Conservation (phyloP, 768 basidiomycete species). For the Tephrocybe sp. region DNA sequence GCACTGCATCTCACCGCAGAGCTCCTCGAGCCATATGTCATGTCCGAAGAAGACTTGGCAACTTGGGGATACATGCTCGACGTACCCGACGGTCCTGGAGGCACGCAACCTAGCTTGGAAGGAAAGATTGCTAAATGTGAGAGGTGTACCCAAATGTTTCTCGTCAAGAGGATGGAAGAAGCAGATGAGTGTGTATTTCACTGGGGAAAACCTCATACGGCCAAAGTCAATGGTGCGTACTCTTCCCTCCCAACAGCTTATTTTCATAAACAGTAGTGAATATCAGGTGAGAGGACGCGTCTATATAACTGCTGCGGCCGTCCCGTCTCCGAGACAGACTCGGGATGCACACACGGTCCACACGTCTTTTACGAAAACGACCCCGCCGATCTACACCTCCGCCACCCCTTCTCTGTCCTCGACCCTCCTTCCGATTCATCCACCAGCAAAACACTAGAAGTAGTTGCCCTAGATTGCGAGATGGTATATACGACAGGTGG, state of each 20-base stretch:
- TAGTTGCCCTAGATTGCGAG: slow-evolving; percentile 93
- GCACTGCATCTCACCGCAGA: slow-evolving; percentile 50
- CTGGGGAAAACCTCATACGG: slow-evolving; percentile 71
- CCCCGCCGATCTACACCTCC: slow-evolving; percentile 61
- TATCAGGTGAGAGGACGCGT: slow-evolving; percentile 63
- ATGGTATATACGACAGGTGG: slow-evolving; percentile 96
- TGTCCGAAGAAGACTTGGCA: slow-evolving; percentile 54
- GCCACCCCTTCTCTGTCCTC: slow-evolving; percentile 67
- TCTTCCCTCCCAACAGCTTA: background rate
- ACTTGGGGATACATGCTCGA: slow-evolving; percentile 71
- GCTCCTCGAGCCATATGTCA: slow-evolving; percentile 55
- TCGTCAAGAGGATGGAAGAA: slow-evolving; percentile 58
- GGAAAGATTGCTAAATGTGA: slow-evolving; percentile 71
- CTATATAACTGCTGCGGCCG: slow-evolving; percentile 80
- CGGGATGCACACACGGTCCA: slow-evolving; percentile 71
- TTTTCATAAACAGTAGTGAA: too few relatives aligned
- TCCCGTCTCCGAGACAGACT: slow-evolving; percentile 47
- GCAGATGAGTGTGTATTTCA: slow-evolving; percentile 74
- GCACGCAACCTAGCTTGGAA: slow-evolving; percentile 56
- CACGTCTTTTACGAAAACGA: slow-evolving; percentile 90
- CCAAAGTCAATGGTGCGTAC: slow-evolving; percentile 57
- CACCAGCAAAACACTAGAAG: slow-evolving; percentile 47
- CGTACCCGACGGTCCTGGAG: slow-evolving; percentile 66
- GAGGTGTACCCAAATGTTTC: slow-evolving; percentile 68
- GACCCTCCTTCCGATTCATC: slow-evolving; percentile 22